These are phyloP conservation scores for Talaromyces borbonicus DNA, from an alignment of 495 filamentous ascomycete genomes.

Conservation along the genomic window DNA sequence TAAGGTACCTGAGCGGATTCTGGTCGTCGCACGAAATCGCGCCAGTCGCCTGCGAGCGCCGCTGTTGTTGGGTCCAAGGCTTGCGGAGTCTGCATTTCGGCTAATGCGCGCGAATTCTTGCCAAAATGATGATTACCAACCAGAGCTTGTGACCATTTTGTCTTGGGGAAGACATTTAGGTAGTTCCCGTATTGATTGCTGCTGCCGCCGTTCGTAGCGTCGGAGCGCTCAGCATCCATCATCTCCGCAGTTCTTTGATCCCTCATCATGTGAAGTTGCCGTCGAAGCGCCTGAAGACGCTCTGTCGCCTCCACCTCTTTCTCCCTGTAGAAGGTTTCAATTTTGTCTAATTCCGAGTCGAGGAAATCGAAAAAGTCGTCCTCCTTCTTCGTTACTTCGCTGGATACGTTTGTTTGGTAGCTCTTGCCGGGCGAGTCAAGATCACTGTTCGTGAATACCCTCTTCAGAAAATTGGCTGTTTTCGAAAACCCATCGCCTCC, in stretches of 20 bases:
- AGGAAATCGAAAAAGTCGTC: slow-evolving; percentile 73
- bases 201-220: slow-evolving; percentile 3
- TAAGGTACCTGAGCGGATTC: slow-evolving; percentile 56
- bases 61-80: slow-evolving; percentile 19
- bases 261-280: slow-evolving; percentile 82
- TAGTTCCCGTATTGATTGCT: neutral
- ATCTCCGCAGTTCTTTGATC: slow-evolving; percentile 67
- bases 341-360: slow-evolving; percentile 71
- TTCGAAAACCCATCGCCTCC: slow-evolving; percentile 7
- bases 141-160: slow-evolving; percentile 23
- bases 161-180: slow-evolving; percentile 1
- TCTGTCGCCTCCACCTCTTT: slow-evolving; percentile 73
- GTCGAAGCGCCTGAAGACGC: slow-evolving; percentile 57
- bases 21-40: slow-evolving; percentile 56
- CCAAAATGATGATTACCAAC: slow-evolving; percentile 33
- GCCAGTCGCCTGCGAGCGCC: slow-evolving; percentile 26
- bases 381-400: slow-evolving; percentile 50
- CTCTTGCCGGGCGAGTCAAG: slow-evolving; percentile 20
- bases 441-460: slow-evolving; percentile 26
- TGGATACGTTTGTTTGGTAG: slow-evolving; percentile 28
- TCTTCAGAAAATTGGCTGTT: slow-evolving; percentile 25
- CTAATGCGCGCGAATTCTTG: slow-evolving; percentile 47
- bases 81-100: slow-evolving; percentile 39
- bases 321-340: slow-evolving; percentile 71
- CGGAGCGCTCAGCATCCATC: slow-evolving; percentile 23